Evolutionary conservation across 331 rosid genomes (phyloP).

Genomic region (Rhamnella rubrinervis): DNA sequence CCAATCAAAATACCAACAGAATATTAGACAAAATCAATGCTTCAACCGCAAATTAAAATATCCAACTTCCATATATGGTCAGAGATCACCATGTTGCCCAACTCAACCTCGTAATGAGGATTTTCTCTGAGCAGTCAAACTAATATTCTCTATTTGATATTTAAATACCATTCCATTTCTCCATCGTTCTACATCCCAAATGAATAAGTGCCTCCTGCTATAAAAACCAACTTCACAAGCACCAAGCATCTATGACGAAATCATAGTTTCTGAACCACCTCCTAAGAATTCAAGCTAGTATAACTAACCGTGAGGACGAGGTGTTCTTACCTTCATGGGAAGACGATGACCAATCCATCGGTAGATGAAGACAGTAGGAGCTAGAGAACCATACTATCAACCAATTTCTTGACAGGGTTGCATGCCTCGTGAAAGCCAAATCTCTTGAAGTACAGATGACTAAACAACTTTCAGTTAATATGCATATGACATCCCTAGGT

Average conservation of each 20-base stretch:
- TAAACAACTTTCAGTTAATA: background rate
- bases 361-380: background rate
- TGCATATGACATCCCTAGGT: background rate
- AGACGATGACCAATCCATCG: background rate
- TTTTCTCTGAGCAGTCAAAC: no score
- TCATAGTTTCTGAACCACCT: background rate
- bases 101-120: no score
- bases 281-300: background rate
- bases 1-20: no score
- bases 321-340: background rate
- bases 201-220: background rate
- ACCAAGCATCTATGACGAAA: background rate
- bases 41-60: no score
- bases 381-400: background rate
- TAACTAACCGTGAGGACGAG: background rate
- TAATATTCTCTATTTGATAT: no score
- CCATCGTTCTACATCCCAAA: no score
- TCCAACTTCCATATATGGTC: no score
- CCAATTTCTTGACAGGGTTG: background rate
- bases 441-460: background rate
- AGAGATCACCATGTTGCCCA: no score
- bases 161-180: no score
- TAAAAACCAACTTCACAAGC: background rate
- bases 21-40: no score
- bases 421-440: background rate